Evolutionary conservation across 1,284 basidiomycete species (phyloP), one percentile per base, ranked within the genome.

Genomic region (Tremellales sp.): DNA sequence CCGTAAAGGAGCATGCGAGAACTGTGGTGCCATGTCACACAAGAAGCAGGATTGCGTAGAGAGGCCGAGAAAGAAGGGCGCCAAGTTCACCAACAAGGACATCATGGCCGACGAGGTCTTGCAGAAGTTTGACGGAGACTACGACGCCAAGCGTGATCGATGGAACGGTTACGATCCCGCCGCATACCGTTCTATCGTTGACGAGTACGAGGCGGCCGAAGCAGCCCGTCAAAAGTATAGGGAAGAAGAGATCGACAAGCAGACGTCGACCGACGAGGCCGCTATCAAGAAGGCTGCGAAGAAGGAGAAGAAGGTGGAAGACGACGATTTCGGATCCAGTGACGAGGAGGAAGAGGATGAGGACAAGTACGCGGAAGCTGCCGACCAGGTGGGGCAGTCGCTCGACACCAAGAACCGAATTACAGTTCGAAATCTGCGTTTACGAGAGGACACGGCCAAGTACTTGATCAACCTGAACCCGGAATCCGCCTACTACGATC

Each of bases 381-480:
- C 94, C 15, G 93, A 97, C 68, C 91, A 91, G 46, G 92, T 97
- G 13, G 96, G 96, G 6, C 94, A 97, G 73, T 96, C 97, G 74
- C 79, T 98, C 59, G 94, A 99, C 72, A 88, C 91, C 13, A 97
- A 98, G 77, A 97, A 92, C 26, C 86, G 96, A 52, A 94, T 98
- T 59, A 97, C 96, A 4, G 92, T 98, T 49, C 86, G 96, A 60
- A 98, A 99, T 74, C 78, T 99, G 65, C 89, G 96, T 76, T 98
- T 99, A 62, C 86, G 96, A 68, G 96, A 99, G 76, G 96, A 99
- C 72, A 97, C 94, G 1, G 96, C 96, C 15, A 99, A 99, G 74
- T 99, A 99, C 64, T 83, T 99, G 62, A 87, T 97, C 76, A 98
- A 98, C 74, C 76, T 99, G 70, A 91, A 97, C 72, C 86, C 88